Base-by-base conservation (phyloP, 192 early-diverging fungal species). In the Podila epicladia region DNA sequence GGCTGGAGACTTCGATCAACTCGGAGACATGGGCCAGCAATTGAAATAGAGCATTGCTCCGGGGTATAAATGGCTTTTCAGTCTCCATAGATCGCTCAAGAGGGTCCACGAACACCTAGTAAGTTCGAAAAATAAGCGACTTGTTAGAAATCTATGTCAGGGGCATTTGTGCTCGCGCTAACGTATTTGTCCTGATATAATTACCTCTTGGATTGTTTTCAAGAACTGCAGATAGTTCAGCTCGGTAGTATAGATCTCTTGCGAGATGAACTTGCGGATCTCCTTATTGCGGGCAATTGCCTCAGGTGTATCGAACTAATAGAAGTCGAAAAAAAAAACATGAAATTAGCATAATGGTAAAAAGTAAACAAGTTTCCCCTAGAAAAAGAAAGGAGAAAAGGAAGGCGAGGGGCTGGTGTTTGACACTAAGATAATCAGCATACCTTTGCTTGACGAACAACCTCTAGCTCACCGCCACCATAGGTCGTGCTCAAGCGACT, bases 241-340 rank as follows among this genome's bases (percentile, higher is more conserved):
- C 65, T 88, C 87, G 5, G 87, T 88, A 13, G 87, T 83, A 32
- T 85, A 72, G 41, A 88, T 82, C 78, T 88, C 87, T 20, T 85
- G 79, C 15, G 84, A 75, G 49, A 88, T 83, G 60, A 80, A 88
- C 69, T 79, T 79, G 70, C 76, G 76, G 55, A 79, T 79, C 65
- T 79, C 76, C 61, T 72, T 79, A 62, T 79, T 79, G 28, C 76
- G 69, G 17, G 76, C 70, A 49, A 79, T 72, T 2, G 76, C 76
- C 19, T 79, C 76, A 0, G 76, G 76, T 0, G 76, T 79, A 58
- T 79, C 76, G 64, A 79, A 79, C 76, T 79, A 79, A 33, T 22
- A 64, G 9, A 55, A 24, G n/a, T 9, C 26, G 9, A 35, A 9
- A 50, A 67, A 58, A 35, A 32, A 29, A 51, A 53, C 37, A 13